Evolutionary conservation across 305 asterid genomes (phyloP).

Genomic region (Rubia balearica): DNA sequence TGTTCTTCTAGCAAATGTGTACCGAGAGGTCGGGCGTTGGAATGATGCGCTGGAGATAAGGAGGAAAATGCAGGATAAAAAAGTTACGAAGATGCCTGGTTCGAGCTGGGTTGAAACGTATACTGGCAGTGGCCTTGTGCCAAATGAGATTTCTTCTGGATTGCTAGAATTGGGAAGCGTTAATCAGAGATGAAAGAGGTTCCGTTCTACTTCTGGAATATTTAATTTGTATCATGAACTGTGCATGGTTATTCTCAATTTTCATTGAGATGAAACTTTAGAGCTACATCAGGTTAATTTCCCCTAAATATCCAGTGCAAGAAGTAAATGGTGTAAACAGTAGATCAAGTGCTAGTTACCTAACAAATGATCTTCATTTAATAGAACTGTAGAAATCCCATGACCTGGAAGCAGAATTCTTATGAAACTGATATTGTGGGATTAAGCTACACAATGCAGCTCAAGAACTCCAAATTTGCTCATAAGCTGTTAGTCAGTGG

Average conservation of each 20-base stretch:
- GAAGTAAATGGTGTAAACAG: neutral
- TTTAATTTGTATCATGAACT: neutral
- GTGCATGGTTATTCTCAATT: neutral
- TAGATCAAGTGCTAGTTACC: conserved; percentile 1
- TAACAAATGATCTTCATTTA: conserved; percentile 7
- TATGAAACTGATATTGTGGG: conserved; percentile 19
- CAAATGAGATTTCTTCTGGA: neutral
- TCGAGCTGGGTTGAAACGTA: conserved; percentile 71
- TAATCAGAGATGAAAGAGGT: conserved; percentile 1
- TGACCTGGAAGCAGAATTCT: conserved; percentile 28
- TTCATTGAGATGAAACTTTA: neutral
- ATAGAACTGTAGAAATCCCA: conserved; percentile 16
- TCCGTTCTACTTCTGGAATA: conserved; percentile 4
- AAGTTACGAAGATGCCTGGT: conserved; percentile 61
- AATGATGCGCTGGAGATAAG: conserved; percentile 57
- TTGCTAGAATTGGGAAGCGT: conserved; percentile 3
- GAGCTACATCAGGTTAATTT: conserved; percentile 23
- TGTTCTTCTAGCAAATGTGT: conserved; percentile 69
- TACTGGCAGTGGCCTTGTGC: conserved; percentile 1
- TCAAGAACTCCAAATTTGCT: conserved; percentile 40
- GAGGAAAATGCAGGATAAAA: conserved; percentile 49
- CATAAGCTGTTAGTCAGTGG: conserved; percentile 32
- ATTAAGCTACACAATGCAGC: conserved; percentile 36
- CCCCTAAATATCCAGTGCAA: conserved; percentile 9
- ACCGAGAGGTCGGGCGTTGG: conserved; percentile 72